Evolutionary conservation across 1,284 basidiomycete genomes (phyloP), one percentile per base, ranked within the genome.

Genomic region (Ceratobasidium papillatum): DNA sequence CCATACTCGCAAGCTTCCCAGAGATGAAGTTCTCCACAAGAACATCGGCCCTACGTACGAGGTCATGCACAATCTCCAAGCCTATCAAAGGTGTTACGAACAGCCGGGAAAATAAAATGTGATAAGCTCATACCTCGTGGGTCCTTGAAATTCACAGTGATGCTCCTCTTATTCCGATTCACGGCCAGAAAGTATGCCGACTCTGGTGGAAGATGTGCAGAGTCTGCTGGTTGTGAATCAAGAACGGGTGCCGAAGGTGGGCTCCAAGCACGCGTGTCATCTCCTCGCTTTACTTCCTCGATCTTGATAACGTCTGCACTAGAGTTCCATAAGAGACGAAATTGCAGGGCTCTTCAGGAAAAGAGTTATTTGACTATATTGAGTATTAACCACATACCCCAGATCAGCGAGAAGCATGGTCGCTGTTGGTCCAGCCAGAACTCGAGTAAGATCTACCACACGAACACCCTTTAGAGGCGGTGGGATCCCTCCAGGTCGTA

Each of bases 291-390:
- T 41, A 91, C 87, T 78, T 94, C 91, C 80, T 96, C 94, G 27
- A 95, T 88, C 82, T 95, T 99, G 82, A 98, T 90, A 45, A 98
- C 94, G 81, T 98, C 94, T 73, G 96, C 95, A 62, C 91, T 78
- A 22, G 36, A 61, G 19, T 36, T 41, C 12, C 36, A 30, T 2
- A 38, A 27, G 19, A 66, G 22, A 45, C 27, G 3, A 38, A 34
- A 25, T 17, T 22, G 43, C 11, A 45, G 1, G 14, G 56, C 36
- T 58, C 27, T 22, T 14, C 45, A 52, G 58, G 52, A 17, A 8
- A 51, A 30, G 38, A 32, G 32, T n/a, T 56, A 7, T 51, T 54
- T 27, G 25, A 32, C 14, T 3, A 54, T 54, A 11, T 25, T 25
- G 14, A 30, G 56, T 59, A 52, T 30, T 32, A 19, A 52, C 19